These are phyloP conservation scores for Jatropha multifida DNA, from an alignment of 441 rosid genomes.

Conservation along the genomic window DNA sequence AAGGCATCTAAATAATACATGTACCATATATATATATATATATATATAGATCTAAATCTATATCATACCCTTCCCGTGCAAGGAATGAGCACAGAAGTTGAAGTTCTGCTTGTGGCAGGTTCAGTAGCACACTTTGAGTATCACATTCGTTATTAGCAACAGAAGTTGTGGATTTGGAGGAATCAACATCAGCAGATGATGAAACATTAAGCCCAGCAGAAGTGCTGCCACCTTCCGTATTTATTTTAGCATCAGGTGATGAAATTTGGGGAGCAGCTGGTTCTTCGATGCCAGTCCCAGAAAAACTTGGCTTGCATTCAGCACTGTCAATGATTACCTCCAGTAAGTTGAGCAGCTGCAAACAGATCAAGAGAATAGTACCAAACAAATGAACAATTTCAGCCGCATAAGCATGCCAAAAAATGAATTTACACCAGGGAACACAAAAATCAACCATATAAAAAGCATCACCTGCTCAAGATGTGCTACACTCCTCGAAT, in stretches of 20 bases:
- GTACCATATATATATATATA: background rate
- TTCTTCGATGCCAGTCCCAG: conserved; percentile 48
- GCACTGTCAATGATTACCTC: conserved; percentile 84
- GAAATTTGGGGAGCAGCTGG: conserved; percentile 41
- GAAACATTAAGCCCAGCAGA: conserved; percentile 44
- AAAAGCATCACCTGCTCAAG: conserved; percentile 78
- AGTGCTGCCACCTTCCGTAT: conserved; percentile 39
- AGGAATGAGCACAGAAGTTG: conserved; percentile 91
- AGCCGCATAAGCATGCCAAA: conserved; percentile 7
- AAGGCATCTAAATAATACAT: too few species aligned
- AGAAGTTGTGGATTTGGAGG: conserved; percentile 47
- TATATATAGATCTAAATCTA: background rate
- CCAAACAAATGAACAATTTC: background rate
- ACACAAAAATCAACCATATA: conserved; percentile 1
- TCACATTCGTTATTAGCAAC: conserved; percentile 55
- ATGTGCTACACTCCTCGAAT: conserved; percentile 93
- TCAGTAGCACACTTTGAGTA: conserved; percentile 53
- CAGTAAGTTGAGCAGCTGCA: conserved; percentile 88
- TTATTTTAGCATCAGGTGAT: conserved; percentile 42
- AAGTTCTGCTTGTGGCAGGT: conserved; percentile 85
- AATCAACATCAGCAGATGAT: conserved; percentile 39
- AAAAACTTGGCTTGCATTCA: conserved; percentile 56
- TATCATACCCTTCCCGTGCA: conserved; percentile 88
- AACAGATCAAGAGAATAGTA: conserved; percentile 22
- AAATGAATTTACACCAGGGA: conserved; percentile 8